These are phyloP conservation scores for Candida cerambycidarum DNA, from an alignment of 805 yeast genomes.

Conservation along the genomic window DNA sequence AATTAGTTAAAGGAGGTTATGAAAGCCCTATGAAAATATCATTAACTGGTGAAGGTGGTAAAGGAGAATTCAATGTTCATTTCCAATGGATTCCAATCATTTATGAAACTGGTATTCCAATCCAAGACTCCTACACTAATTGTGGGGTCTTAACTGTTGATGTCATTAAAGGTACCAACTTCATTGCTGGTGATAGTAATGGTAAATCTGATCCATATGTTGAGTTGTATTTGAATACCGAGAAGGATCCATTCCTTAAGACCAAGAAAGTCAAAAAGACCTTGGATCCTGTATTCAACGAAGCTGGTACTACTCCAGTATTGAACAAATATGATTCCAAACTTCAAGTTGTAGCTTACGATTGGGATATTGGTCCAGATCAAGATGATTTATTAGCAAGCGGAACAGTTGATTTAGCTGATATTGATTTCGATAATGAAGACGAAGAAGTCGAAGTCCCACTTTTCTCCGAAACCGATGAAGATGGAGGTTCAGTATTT, in stretches of 20 bases:
- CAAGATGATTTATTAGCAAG: slow-evolving; percentile 80
- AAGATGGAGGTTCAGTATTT: slow-evolving; percentile 64
- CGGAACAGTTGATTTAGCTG: slow-evolving; percentile 55
- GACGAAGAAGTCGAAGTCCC: slow-evolving; percentile 56
- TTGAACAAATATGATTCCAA: slow-evolving; percentile 61
- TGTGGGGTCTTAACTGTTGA: slow-evolving; percentile 68
- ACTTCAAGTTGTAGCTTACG: slow-evolving; percentile 60
- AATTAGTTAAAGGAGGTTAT: slow-evolving; percentile 65
- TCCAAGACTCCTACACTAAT: slow-evolving; percentile 71
- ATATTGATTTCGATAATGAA: slow-evolving; percentile 32
- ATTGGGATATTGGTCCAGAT: slow-evolving; percentile 93
- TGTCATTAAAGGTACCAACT: slow-evolving; percentile 60
- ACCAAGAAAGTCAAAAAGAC: slow-evolving; percentile 84
- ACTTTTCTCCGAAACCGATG: slow-evolving; percentile 48
- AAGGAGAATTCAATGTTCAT: slow-evolving; percentile 54
- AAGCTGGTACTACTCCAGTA: slow-evolving; percentile 55
- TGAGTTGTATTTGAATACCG: slow-evolving; percentile 65
- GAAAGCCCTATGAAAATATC: slow-evolving; percentile 56
- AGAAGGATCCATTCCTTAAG: slow-evolving; percentile 58
- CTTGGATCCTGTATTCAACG: slow-evolving; percentile 88
- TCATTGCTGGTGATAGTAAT: slow-evolving; percentile 83
- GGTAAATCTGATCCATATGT: slow-evolving; percentile 94
- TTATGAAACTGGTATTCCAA: slow-evolving; percentile 57
- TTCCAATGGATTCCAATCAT: slow-evolving; percentile 79
- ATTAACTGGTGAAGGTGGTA: slow-evolving; percentile 50